Percentiles rank a stretch among this genome's conserved stretches.
phyloP scores from a whole-genome alignment of 148 eudicot genomes.

The Fagopyrum tataricum region DNA sequence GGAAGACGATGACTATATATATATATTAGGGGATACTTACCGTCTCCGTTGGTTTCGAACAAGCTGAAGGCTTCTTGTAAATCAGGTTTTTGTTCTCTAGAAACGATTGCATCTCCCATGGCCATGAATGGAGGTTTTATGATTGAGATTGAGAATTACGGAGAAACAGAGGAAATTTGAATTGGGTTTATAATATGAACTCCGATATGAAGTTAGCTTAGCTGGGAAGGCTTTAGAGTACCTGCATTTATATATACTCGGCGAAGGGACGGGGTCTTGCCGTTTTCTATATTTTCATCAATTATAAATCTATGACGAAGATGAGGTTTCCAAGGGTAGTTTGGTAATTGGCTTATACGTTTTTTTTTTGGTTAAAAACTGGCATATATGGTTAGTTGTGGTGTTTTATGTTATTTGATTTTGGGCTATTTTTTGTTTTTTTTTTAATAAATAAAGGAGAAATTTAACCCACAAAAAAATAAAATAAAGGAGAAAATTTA shows the following conservation, averaged over 20 bases:
- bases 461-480: too few species aligned
- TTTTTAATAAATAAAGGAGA: too few species aligned
- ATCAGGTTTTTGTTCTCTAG: constrained; percentile 35
- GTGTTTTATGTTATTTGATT: too few species aligned
- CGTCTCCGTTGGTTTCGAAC: constrained; percentile 49
- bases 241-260: constrained; percentile 10
- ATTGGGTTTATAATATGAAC: not conserved
- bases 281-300: not conserved
- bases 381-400: too few species aligned
- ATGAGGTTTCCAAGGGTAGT: too few species aligned
- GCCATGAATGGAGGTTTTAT: not conserved
- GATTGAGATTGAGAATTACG: not conserved
- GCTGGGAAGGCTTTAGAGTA: too few species aligned
- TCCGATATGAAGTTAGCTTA: not conserved
- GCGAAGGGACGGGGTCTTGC: constrained; percentile 6
- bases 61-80: constrained; percentile 47
- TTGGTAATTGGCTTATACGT: too few species aligned
- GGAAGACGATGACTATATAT: not conserved
- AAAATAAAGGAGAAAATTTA: too few species aligned
- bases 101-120: constrained; percentile 1
- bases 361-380: too few species aligned
- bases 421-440: too few species aligned
- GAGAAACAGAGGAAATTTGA: not conserved
- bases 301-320: too few species aligned
- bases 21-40: constrained; percentile 15